Evolutionary conservation across 2,329 filamentous ascomycete species (phyloP), one percentile per base, ranked within the genome.

Genomic region (Arthroderma sp.): DNA sequence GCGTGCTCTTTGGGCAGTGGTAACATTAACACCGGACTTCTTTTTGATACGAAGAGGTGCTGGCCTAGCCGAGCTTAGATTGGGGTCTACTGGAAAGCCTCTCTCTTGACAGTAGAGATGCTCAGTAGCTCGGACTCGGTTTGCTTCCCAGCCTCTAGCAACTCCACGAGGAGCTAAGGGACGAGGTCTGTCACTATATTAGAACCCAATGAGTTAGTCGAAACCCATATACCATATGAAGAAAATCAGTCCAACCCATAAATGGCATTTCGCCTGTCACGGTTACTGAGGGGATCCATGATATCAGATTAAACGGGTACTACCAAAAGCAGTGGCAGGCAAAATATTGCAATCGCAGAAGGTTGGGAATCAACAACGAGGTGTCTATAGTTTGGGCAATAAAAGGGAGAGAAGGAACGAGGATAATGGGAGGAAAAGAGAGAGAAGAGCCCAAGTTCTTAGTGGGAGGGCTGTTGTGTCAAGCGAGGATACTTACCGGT

Each of bases 161-260:
- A 34, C 15, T 34, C 30, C 32, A 29, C 32, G 22, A 36, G 29
- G 36, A 5, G 32, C 22, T 7, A 33, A 15, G 8, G 41, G 29
- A 28, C 34, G 40, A 43, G n/a, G 6, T 27, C 30, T 40, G 34
- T 46, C 36, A 28, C 7, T 5, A 32, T 29, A 22, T 15, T 10
- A 31, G 2, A 6, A 41, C 6, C 22, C 40, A 30, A 43, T 39
- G n/a, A 6, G 31, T 6, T 40, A 28, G 40, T 38, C 22, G 30
- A 30, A 30, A 31, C 29, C 10, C 10, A 38, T 10, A 5, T 5
- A 28, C 38, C 15, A 34, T 10, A 11, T 11, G 33, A 7, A 39
- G 7, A 36, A 10, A 33, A 11, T 29, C 42, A 42, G 15, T 36
- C 50, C 44, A 48, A 52, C 50, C 50, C 44, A 45, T 47, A 49